These are phyloP conservation scores for Xerophyta viscosa DNA, from an alignment of 106 monocot species.

Conservation along the genomic window DNA sequence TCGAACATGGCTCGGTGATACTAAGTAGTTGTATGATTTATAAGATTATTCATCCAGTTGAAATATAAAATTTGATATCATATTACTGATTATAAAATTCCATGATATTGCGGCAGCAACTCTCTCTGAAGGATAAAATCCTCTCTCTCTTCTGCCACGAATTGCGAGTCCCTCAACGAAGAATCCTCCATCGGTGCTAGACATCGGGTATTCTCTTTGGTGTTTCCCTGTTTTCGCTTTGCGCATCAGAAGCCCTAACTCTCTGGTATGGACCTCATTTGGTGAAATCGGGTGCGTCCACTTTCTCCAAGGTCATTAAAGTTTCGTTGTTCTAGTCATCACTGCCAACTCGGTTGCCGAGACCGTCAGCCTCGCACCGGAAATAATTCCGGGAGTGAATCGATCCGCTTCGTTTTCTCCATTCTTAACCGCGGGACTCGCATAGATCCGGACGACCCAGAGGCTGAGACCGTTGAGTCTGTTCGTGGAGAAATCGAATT, in stretches of 20 bases:
- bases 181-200: conserved; percentile 51
- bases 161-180: conserved; percentile 39
- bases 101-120: too few relatives aligned
- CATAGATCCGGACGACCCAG: conserved; percentile 63
- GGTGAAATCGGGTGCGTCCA: conserved; percentile 45
- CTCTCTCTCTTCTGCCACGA: conserved; percentile 51
- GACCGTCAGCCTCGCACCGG: conserved; percentile 74
- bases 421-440: conserved; percentile 72
- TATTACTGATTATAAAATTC: too few relatives aligned
- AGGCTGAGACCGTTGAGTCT: conserved; percentile 43
- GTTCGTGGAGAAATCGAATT: conserved; percentile 64
- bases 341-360: conserved; percentile 85
- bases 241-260: conserved; percentile 68
- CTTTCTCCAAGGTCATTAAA: conserved; percentile 86
- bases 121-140: conserved; percentile 88
- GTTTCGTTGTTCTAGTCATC: conserved; percentile 84
- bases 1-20: too few relatives aligned
- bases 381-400: conserved; percentile 85
- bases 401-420: conserved; percentile 79
- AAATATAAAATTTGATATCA: too few relatives aligned
- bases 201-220: conserved; percentile 62
- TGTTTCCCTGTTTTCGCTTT: conserved; percentile 59
- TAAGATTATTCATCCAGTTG: too few relatives aligned
- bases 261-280: conserved; percentile 80
- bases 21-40: too few relatives aligned